A percentile compares a stretch with the other conserved stretches of the same genome.
These are phyloP conservation scores for Bidens hawaiensis DNA, from an alignment of 140 eudicot genomes.

Conservation along the genomic window DNA sequence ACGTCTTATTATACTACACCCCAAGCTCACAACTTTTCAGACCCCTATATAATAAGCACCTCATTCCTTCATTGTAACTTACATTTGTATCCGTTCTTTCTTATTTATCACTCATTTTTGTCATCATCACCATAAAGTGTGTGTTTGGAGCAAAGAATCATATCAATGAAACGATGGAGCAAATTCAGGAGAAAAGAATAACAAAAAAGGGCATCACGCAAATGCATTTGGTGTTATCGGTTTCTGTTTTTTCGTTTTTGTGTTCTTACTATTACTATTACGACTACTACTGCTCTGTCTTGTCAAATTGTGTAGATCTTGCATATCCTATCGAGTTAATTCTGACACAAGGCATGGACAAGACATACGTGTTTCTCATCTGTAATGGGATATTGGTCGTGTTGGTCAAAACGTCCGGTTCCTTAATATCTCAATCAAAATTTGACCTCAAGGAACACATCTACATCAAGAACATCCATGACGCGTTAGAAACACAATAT, in stretches of 20 bases:
- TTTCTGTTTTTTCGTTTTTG: slow-evolving; percentile 42
- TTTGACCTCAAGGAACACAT: slow-evolving; percentile 23
- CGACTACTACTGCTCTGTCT: slow-evolving; percentile 14
- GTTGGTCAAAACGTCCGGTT: slow-evolving; percentile 54
- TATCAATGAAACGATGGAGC: slow-evolving; percentile 17
- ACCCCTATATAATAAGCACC: slow-evolving; percentile 5
- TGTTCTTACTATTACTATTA: slow-evolving; percentile 20
- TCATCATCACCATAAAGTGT: neutral
- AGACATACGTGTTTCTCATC: slow-evolving; percentile 49
- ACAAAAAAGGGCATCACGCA: slow-evolving; percentile 25
- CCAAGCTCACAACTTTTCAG: neutral
- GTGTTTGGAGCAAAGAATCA: neutral
- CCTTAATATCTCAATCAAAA: slow-evolving; percentile 18
- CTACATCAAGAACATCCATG: slow-evolving; percentile 14
- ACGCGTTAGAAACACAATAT: slow-evolving; percentile 14
- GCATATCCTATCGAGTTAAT: slow-evolving; percentile 19
- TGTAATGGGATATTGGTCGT: slow-evolving; percentile 65
- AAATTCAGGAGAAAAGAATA: slow-evolving; percentile 19
- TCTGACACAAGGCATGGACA: slow-evolving; percentile 30
- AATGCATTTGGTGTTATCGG: slow-evolving; percentile 21
- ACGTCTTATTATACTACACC: neutral
- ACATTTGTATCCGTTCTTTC: neutral
- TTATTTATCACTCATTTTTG: neutral
- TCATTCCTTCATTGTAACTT: neutral
- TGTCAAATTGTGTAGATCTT: slow-evolving; percentile 17